Evolutionary conservation across 2,329 filamentous ascomycete genomes (phyloP), one percentile per base, ranked within the genome.

Genomic region (Alternaria ethzedia): DNA sequence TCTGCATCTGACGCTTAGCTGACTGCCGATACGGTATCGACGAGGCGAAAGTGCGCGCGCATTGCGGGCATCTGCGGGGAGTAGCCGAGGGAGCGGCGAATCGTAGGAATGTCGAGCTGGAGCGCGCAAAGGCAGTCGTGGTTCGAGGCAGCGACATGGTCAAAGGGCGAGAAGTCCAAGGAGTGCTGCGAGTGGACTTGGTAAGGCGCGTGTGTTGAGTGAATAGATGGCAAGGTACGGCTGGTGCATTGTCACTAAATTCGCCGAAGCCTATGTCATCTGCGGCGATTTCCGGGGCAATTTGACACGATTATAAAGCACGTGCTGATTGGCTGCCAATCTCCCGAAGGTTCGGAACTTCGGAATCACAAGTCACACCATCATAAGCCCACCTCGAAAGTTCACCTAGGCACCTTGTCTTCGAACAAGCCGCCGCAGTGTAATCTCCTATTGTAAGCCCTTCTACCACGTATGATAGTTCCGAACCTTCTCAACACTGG

Each of bases 1-100:
- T 91, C 76, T 90, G 88, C 76, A 91, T 85, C 65, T 78, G 77
- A 21, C 79, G 71, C 71, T 77, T 79, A 3, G 75, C 73, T 12
- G 79, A 77, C 58, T 78, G 76, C 7, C 73, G 70, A 62, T 74
- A 75, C 6, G 77, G 74, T 44, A 64, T 73, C 63, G 75, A 79
- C 23, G 81, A 81, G 46, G 82, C 82, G 70, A 84, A 84, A 25
- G 79, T 77, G 65, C 82, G 83, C 46, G 82, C 72, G 70, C 83
- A 85, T 75, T 81, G 81, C 59, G 79, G 74, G 70, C 83, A 85
- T 55, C 64, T 65, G 65, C 71, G 75, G 54, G 72, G 62, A 46
- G 69, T 59, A 47, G 70, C 65, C 26, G 73, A 58, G 17, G 64
- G 64, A 36, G 74, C 67, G 72, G 75, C 72, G 65, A 77, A 65